A percentile compares a stretch with the other conserved stretches of the same genome.
Conservation (phyloP, 805 yeast species). For the Saccharomycopsis olivae region DNA sequence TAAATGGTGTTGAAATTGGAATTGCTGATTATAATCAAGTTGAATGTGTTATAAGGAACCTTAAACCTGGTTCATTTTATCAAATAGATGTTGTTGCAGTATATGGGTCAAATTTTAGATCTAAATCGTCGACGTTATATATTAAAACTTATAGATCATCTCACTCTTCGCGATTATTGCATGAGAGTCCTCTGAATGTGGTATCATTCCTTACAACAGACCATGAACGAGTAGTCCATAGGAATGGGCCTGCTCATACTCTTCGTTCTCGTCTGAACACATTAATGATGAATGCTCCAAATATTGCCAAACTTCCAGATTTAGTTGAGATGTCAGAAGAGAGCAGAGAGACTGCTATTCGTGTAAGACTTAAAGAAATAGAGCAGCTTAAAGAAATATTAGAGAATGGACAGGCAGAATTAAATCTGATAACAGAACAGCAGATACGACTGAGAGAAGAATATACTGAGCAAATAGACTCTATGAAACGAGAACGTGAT, state of each 20-base stretch:
- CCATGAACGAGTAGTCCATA: constrained; percentile 3
- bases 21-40: constrained; percentile 7
- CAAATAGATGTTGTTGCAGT: constrained; percentile 17
- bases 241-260: constrained; percentile 6
- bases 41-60: constrained; percentile 7
- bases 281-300: constrained; percentile 1
- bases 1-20: constrained; percentile 12
- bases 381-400: constrained; percentile 7
- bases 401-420: constrained; percentile 15
- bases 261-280: constrained; percentile 11
- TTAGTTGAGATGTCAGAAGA: too few relatives aligned
- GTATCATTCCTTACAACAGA: constrained; percentile 8
- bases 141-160: constrained; percentile 10
- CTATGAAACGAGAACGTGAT: constrained; percentile 8
- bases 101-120: constrained; percentile 6
- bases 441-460: constrained; percentile 9
- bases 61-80: constrained; percentile 14
- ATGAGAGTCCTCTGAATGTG: constrained; percentile 15
- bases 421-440: constrained; percentile 9
- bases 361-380: constrained; percentile 6
- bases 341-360: too few relatives aligned
- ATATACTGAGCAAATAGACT: constrained; percentile 5
- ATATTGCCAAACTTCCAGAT: background rate
- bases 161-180: too few relatives aligned
- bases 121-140: constrained; percentile 13